A percentile compares a stretch with the other conserved stretches of the same genome.
These are phyloP conservation scores for Cronartium quercuum DNA, from an alignment of 1,284 basidiomycete species.

Conservation along the genomic window DNA sequence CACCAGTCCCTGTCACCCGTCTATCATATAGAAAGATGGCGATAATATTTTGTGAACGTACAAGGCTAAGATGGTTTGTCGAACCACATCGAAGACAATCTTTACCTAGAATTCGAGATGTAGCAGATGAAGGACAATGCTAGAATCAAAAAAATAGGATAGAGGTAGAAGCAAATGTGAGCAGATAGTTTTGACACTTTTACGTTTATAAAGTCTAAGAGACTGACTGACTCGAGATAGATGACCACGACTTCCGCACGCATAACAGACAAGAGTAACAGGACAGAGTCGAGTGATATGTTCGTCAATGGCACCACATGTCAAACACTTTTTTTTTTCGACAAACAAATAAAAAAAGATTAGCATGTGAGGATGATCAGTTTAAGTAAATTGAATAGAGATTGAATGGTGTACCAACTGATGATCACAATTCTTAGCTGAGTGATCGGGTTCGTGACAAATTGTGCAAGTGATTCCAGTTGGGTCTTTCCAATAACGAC, in stretches of 20 bases:
- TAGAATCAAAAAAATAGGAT: neutral
- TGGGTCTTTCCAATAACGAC: slow-evolving; percentile 36
- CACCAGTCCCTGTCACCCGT: no score
- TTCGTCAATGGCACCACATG: slow-evolving; percentile 37
- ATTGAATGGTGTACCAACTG: slow-evolving; percentile 1
- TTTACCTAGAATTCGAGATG: neutral
- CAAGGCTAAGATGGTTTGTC: slow-evolving; percentile 27
- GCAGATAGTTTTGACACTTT: neutral
- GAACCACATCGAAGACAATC: slow-evolving; percentile 18
- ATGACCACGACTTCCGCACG: slow-evolving; percentile 34
- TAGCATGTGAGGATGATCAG: neutral
- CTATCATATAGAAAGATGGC: no score
- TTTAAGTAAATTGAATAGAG: neutral
- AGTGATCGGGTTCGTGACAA: slow-evolving; percentile 30
- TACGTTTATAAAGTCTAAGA: no score
- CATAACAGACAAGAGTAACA: slow-evolving; percentile 19
- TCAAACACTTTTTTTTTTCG: slow-evolving; percentile 13
- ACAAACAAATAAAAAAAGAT: neutral
- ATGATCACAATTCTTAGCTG: slow-evolving; percentile 25
- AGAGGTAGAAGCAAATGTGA: neutral
- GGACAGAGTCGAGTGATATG: slow-evolving; percentile 28
- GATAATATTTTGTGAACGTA: neutral
- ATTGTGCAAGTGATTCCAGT: slow-evolving; percentile 24
- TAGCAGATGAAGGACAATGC: slow-evolving; percentile 29
- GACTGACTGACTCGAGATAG: slow-evolving; percentile 23